Conservation (phyloP, 2,329 filamentous ascomycete genomes). For the Hypoxylon sp. region DNA sequence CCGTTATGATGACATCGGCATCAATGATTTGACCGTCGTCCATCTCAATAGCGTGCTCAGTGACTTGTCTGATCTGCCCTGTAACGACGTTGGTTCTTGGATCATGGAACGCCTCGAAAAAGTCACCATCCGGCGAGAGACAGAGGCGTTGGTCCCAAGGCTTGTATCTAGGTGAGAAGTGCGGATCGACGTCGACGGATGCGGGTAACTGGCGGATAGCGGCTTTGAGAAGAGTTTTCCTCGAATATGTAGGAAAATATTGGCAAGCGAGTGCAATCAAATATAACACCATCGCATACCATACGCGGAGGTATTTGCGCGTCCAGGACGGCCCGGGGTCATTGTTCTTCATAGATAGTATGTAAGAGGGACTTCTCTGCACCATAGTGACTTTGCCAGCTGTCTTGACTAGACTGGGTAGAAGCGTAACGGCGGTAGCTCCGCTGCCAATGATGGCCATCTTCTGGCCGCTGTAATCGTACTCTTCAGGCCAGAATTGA, state of each 20-base stretch:
- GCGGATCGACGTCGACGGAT: conserved; percentile 64
- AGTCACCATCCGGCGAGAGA: conserved; percentile 64
- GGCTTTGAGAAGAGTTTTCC: conserved; percentile 59
- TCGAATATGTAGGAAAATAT: conserved; percentile 63
- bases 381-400: conserved; percentile 82
- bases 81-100: conserved; percentile 58
- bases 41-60: conserved; percentile 61
- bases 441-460: conserved; percentile 82
- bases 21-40: conserved; percentile 61
- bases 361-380: conserved; percentile 82
- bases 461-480: conserved; percentile 76
- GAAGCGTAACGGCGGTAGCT: conserved; percentile 82
- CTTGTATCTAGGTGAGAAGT: conserved; percentile 69
- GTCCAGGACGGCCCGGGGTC: conserved; percentile 45
- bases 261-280: conserved; percentile 64
- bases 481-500: conserved; percentile 79
- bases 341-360: conserved; percentile 67
- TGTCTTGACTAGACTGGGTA: conserved; percentile 77
- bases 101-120: conserved; percentile 61
- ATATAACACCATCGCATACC: conserved; percentile 60
- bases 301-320: conserved; percentile 45
- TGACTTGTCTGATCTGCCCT: conserved; percentile 63
- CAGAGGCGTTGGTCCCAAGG: conserved; percentile 80
- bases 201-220: conserved; percentile 64
- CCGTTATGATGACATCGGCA: conserved; percentile 75